Evolutionary conservation across 352 stramenopile genomes (phyloP), one percentile per base, ranked within the genome.

Genomic region (Lagenidium sp.): DNA sequence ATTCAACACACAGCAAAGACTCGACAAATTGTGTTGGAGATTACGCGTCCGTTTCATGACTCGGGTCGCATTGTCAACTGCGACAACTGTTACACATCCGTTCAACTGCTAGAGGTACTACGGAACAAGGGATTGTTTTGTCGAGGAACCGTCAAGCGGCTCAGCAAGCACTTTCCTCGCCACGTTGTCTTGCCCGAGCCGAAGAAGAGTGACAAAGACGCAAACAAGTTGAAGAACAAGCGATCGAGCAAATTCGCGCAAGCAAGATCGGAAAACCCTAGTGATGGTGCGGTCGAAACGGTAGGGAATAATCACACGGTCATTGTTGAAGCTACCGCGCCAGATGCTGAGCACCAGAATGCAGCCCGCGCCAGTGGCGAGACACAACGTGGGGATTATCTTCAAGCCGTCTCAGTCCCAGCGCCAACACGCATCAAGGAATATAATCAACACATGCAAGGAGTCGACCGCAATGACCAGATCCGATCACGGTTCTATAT

Each of bases 61-160:
- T 52, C 45, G 0, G 45, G 41, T 2, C 46, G 61, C 0, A 36
- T 71, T 4, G 36, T 71, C 19, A 65, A 64, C 28, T 44, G 39
- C 0, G 61, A 67, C 34, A 67, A 65, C 42, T 71, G 53, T 48
- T 71, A 67, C 38, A 71, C 44, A 1, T 65, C 53, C 3, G 47
- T 64, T 15, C 42, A 59, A 21, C 25, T 67, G 2, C 40, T 67
- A 1, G 22, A 44, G 4, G 41, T 36, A 3, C 18, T 71, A 10
- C 46, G 53, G 19, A 10, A 57, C 3, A 56, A 58, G 13, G 53
- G 47, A 0, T n/a, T 65, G 1, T 63, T 58, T 15, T 48, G 39
- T 11, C 23, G 50, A 28, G 53, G 53, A n/a, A 65, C 47, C 2
- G 34, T 65, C 24, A 45, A 48, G 10, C 16, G n/a, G n/a, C n/a